A percentile compares a stretch with the other conserved stretches of the same genome.
Evolutionary conservation across 1,139 yeast genomes (phyloP).

Genomic region (Kazachstania sp.): DNA sequence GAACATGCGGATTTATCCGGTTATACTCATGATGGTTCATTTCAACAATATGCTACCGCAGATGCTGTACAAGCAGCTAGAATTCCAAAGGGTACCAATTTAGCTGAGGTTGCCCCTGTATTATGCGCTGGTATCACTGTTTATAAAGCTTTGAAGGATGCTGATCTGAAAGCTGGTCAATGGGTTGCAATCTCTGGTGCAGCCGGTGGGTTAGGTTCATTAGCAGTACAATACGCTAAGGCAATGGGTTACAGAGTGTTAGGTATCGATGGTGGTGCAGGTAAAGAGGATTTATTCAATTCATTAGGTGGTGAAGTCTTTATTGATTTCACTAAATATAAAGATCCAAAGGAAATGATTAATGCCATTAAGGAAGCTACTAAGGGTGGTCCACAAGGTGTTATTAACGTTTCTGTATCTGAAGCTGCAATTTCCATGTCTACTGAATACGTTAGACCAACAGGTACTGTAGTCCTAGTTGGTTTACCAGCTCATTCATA

Average conservation of each 20-base stretch:
- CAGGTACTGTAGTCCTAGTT: slow-evolving; percentile 64
- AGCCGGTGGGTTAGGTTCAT: slow-evolving; percentile 70
- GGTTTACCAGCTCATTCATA: slow-evolving; percentile 70
- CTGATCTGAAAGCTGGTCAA: slow-evolving; percentile 54
- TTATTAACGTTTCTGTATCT: slow-evolving; percentile 63
- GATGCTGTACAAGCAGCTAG: slow-evolving; percentile 71
- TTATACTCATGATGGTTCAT: slow-evolving; percentile 72
- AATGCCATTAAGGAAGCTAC: slow-evolving; percentile 49
- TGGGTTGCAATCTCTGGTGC: slow-evolving; percentile 78
- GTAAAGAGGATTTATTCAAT: slow-evolving; percentile 49
- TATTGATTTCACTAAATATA: slow-evolving; percentile 53
- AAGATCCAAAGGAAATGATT: slow-evolving; percentile 39
- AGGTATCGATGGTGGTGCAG: slow-evolving; percentile 70
- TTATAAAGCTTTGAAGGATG: slow-evolving; percentile 68
- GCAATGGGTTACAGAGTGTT: slow-evolving; percentile 67
- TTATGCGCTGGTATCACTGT: slow-evolving; percentile 78
- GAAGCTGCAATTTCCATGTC: slow-evolving; percentile 60
- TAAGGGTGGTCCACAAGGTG: slow-evolving; percentile 70
- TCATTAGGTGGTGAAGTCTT: slow-evolving; percentile 58
- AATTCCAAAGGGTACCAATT: slow-evolving; percentile 57
- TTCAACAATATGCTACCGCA: slow-evolving; percentile 74
- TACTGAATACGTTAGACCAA: slow-evolving; percentile 53
- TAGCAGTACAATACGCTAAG: slow-evolving; percentile 65
- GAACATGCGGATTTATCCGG: slow-evolving; percentile 61
- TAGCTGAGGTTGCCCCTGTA: slow-evolving; percentile 62